Evolutionary conservation across 805 yeast genomes (phyloP).

Genomic region (Kodamaea leandrae): DNA sequence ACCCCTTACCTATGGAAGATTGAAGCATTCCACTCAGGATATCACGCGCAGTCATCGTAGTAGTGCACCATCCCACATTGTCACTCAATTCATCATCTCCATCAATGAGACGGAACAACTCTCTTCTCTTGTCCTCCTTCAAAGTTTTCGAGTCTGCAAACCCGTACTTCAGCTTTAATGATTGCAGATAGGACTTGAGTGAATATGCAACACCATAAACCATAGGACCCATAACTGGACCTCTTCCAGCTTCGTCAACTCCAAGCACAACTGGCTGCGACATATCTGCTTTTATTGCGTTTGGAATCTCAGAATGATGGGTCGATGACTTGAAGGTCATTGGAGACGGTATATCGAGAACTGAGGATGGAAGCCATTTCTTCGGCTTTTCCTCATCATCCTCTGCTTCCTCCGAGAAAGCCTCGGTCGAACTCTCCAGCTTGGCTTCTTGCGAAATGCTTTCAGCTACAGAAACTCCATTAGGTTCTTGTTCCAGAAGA

Average conservation of each 20-base stretch:
- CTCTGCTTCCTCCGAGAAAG: no score
- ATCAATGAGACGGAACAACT: conserved; percentile 54
- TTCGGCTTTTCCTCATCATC: not conserved
- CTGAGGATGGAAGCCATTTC: conserved; percentile 36
- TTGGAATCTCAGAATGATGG: conserved; percentile 51
- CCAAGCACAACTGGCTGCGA: conserved; percentile 61
- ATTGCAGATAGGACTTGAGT: conserved; percentile 46
- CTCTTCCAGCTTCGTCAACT: conserved; percentile 98
- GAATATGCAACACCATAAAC: conserved; percentile 90
- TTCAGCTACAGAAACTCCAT: not conserved
- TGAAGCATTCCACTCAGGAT: conserved; percentile 86
- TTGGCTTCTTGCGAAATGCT: no score
- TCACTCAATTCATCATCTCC: conserved; percentile 41
- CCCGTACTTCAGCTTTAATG: conserved; percentile 57
- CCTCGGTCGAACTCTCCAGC: no score
- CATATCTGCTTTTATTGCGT: conserved; percentile 27
- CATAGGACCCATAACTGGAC: conserved; percentile 98
- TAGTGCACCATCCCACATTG: conserved; percentile 84
- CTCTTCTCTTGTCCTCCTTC: conserved; percentile 66
- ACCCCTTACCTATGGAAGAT: conserved; percentile 45
- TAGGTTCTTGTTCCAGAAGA: no score
- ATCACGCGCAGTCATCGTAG: conserved; percentile 81
- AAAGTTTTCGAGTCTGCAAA: conserved; percentile 93
- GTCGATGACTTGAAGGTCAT: conserved; percentile 43
- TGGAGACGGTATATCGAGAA: conserved; percentile 25